phyloP scores from a whole-genome alignment of 2,329 filamentous ascomycete genomes.

The Westerdykella ornata region DNA sequence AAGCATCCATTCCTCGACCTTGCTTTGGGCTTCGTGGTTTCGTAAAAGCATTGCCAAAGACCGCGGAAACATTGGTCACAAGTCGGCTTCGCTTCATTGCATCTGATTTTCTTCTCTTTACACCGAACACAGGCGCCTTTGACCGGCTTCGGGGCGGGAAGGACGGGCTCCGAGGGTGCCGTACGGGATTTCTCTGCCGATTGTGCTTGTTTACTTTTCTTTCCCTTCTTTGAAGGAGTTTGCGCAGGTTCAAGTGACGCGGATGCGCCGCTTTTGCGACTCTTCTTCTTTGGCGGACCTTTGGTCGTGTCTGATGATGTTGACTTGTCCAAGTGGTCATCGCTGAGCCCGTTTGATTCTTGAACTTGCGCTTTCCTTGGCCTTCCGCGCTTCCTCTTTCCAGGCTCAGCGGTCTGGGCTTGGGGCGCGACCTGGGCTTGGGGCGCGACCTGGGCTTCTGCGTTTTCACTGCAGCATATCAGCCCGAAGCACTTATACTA shows the following conservation, averaged over 20 bases:
- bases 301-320: slow-evolving; percentile 15
- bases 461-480: slow-evolving; percentile 7
- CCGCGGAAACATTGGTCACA: slow-evolving; percentile 28
- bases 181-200: slow-evolving; percentile 10
- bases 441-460: neutral
- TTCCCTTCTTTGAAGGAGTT: slow-evolving; percentile 13
- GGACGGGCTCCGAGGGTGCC: slow-evolving; percentile 2
- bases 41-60: slow-evolving; percentile 28
- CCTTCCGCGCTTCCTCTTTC: slow-evolving; percentile 17
- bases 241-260: slow-evolving; percentile 4
- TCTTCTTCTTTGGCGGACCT: slow-evolving; percentile 15
- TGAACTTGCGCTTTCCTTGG: slow-evolving; percentile 6
- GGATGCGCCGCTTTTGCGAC: slow-evolving; percentile 10
- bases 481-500: neutral
- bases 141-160: slow-evolving; percentile 6
- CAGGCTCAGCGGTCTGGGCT: no score
- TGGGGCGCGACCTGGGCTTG: no score
- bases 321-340: slow-evolving; percentile 13
- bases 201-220: slow-evolving; percentile 12
- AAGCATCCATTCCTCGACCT: slow-evolving; percentile 27
- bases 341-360: neutral
- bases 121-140: slow-evolving; percentile 15
- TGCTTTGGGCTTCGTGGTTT: slow-evolving; percentile 11
- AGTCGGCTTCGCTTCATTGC: slow-evolving; percentile 23
- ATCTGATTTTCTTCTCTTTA: slow-evolving; percentile 28